Percentiles rank a stretch among this genome's conserved stretches.
These are phyloP conservation scores for Panicum virgatum DNA, from an alignment of 202 grass and related monocot genomes.

Conservation along the genomic window DNA sequence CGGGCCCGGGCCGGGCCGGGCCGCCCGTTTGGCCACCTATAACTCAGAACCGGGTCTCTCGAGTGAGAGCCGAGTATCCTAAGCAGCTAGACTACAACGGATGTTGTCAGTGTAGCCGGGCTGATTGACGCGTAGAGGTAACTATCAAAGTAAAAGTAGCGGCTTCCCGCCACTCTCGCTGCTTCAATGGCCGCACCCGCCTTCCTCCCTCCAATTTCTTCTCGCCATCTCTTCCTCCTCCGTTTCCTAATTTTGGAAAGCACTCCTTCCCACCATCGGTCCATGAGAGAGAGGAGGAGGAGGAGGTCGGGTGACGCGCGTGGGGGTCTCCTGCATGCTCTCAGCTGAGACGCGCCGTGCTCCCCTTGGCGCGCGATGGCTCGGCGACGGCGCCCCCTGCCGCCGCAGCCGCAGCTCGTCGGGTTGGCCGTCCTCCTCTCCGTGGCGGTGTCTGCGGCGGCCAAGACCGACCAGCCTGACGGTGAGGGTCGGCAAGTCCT, in stretches of 20 bases:
- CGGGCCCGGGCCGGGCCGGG: too few relatives aligned
- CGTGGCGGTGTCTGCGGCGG: slow-evolving; percentile 11
- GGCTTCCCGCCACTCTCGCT: slow-evolving; percentile 54
- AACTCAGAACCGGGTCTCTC: slow-evolving; percentile 75
- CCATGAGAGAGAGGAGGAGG: slow-evolving; percentile 38
- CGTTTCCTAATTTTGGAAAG: slow-evolving; percentile 48
- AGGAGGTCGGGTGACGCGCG: slow-evolving; percentile 25
- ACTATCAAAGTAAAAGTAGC: too few relatives aligned
- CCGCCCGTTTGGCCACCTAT: too few relatives aligned
- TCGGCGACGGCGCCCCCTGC: slow-evolving; percentile 19
- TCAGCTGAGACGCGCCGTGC: slow-evolving; percentile 18
- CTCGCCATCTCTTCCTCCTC: slow-evolving; percentile 29
- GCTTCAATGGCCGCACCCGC: slow-evolving; percentile 6
- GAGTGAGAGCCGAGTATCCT: slow-evolving; percentile 80
- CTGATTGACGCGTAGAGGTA: too few relatives aligned
- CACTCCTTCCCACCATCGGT: neutral
- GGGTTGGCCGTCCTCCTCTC: slow-evolving; percentile 26
- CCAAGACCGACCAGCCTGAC: slow-evolving; percentile 69
- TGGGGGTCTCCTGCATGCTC: slow-evolving; percentile 36
- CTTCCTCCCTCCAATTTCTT: neutral
- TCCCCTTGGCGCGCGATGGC: slow-evolving; percentile 37
- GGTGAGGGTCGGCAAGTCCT: slow-evolving; percentile 36
- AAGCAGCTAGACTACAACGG: slow-evolving; percentile 72
- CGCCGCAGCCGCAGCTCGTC: neutral
- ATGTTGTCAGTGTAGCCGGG: too few relatives aligned